Percentiles rank a stretch among this genome's conserved stretches.
These are phyloP conservation scores for Orbilia brochopaga DNA, from an alignment of 2,329 filamentous ascomycete genomes.

Conservation along the genomic window DNA sequence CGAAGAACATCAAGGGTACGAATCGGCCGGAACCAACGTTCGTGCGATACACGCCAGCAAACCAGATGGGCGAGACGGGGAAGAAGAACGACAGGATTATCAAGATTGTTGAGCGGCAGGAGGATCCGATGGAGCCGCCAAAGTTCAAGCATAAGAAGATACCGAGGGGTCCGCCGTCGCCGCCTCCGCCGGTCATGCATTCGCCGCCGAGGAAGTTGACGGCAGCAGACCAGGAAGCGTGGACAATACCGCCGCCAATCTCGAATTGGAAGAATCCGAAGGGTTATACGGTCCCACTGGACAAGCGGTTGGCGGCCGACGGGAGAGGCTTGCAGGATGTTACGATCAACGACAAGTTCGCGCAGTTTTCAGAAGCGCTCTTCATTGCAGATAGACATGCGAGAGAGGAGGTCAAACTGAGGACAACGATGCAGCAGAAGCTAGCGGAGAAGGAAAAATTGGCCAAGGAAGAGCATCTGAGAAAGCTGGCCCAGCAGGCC, in stretches of 20 bases:
- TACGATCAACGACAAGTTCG: conserved; percentile 98
- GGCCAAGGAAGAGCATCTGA: conserved; percentile 89
- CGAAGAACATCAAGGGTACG: conserved; percentile 89
- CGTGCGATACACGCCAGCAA: conserved; percentile 92
- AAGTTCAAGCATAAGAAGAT: conserved; percentile 99
- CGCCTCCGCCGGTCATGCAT: conserved; percentile 92
- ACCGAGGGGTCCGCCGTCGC: conserved; percentile 85
- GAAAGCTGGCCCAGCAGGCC: conserved; percentile 86
- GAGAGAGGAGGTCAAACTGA: conserved; percentile 90
- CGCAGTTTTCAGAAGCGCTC: conserved; percentile 90
- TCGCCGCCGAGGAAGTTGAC: conserved; percentile 93
- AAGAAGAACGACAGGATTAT: conserved; percentile 94
- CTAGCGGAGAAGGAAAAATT: conserved; percentile 95
- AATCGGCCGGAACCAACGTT: conserved; percentile 84
- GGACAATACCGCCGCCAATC: conserved; percentile 87
- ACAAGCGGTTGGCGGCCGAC: conserved; percentile 93
- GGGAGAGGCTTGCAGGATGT: conserved; percentile 90
- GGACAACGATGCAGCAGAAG: conserved; percentile 92
- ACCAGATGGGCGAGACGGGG: conserved; percentile 88
- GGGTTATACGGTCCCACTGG: conserved; percentile 92
- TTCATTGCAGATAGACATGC: conserved; percentile 95
- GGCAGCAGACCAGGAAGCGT: conserved; percentile 94
- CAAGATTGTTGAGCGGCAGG: conserved; percentile 94
- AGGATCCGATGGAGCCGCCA: conserved; percentile 93
- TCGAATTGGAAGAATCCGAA: conserved; percentile 99